phyloP scores from a whole-genome alignment of 306 rosid species.

The Ormosia emarginata region DNA sequence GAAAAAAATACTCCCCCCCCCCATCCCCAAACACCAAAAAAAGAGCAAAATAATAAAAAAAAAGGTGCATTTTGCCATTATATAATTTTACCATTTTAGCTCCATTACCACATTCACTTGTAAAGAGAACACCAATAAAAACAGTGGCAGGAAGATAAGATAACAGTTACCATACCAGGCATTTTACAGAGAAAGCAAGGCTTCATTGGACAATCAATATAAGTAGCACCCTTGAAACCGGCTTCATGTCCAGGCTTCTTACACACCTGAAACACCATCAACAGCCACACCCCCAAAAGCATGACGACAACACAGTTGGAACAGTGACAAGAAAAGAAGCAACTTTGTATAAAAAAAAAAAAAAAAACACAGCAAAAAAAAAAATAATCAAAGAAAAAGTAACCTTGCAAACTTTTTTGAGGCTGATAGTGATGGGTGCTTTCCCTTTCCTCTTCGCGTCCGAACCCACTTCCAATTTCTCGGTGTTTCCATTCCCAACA shows the following conservation, averaged over 20 bases:
- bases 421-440: constrained; percentile 53
- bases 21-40: neutral
- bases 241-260: constrained; percentile 94
- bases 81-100: no score
- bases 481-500: constrained; percentile 17
- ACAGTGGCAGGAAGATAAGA: neutral
- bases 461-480: constrained; percentile 36
- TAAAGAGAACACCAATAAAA: neutral
- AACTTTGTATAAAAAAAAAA: neutral
- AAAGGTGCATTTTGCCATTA: neutral
- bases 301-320: neutral
- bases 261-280: constrained; percentile 58
- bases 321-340: neutral
- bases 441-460: constrained; percentile 55
- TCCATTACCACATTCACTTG: neutral
- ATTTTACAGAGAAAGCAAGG: constrained; percentile 95
- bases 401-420: constrained; percentile 89
- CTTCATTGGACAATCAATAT: constrained; percentile 96
- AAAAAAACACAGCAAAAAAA: neutral
- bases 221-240: constrained; percentile 92
- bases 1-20: no score
- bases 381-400: neutral
- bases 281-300: neutral
- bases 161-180: constrained; percentile 54
- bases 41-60: neutral